Evolutionary conservation across 2,329 filamentous ascomycete species (phyloP), one percentile per base, ranked within the genome.

Genomic region (Tricladium varicosporioides): DNA sequence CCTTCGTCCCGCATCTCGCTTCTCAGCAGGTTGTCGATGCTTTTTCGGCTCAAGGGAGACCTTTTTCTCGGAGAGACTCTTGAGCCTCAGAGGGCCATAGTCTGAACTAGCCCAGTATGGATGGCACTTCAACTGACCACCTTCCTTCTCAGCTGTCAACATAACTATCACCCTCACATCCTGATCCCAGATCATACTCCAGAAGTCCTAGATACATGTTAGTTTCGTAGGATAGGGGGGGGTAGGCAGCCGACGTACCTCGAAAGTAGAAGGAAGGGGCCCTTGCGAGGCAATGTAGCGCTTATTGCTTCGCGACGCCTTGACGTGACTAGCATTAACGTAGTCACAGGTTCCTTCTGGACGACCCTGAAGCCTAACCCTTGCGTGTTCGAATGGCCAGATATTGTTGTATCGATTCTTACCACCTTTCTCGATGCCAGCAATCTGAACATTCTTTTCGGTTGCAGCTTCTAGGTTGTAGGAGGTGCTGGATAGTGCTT

Each of bases 341-440:
- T 99, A 99, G 72, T 99, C 94, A 72, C 93, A 96, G 18, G 78
- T 80, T 11, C 86, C 87, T 1, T 81, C 76, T 0, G 81, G 76
- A 36, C 87, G 83, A 44, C 84, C 83, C 63, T 89, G 80, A 48
- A 99, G 74, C 63, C 84, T 91, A 53, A 99, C 94, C 58, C 94
- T 80, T 2, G 91, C 87, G 72, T 99, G 94, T 69, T 97, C 93
- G 70, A 95, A 99, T 0, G 94, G 94, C 74, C 96, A 87, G 55
- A 97, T 97, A 65, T 97, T 95, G 76, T 97, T 97, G 77, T 99
- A 99, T 8, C 94, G 84, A 67, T 99, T 99, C 77, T 97, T 97
- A 15, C 81, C 85, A 7, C 94, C 94, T 72, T 97, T 94, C 68
- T 99, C 94, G 31, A 99, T 89, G 7, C 94, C 94, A 0, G 90